phyloP scores from a whole-genome alignment of 2,329 filamentous ascomycete genomes.

The Leptographium radiaticola region DNA sequence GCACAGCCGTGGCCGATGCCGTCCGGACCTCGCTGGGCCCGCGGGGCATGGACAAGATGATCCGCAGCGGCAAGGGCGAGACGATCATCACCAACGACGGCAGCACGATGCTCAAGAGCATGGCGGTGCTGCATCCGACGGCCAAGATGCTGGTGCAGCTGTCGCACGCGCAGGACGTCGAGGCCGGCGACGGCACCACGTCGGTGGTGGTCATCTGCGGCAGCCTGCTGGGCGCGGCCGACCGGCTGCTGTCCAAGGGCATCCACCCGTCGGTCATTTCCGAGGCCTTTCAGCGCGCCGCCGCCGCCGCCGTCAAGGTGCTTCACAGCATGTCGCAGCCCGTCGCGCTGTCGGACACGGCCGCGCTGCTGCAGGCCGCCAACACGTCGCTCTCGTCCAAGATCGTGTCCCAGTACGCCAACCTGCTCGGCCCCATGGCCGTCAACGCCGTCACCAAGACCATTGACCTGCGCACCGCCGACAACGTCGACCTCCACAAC shows the following conservation, averaged over 20 bases:
- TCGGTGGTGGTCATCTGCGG: slow-evolving; percentile 97
- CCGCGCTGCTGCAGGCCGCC: slow-evolving; percentile 86
- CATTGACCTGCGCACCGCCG: slow-evolving; percentile 87
- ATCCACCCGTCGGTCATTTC: slow-evolving; percentile 98
- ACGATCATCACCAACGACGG: slow-evolving; percentile 99
- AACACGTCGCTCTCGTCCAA: slow-evolving; percentile 96
- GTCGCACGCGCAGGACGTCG: slow-evolving; percentile 92
- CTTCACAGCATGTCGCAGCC: slow-evolving; percentile 94
- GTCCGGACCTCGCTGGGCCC: slow-evolving; percentile 94
- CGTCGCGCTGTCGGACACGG: slow-evolving; percentile 75
- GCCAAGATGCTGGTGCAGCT: slow-evolving; percentile 98
- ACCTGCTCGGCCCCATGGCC: slow-evolving; percentile 90
- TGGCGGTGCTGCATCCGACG: slow-evolving; percentile 98
- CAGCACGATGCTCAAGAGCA: slow-evolving; percentile 97
- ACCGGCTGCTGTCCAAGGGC: slow-evolving; percentile 79
- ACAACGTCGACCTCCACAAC: slow-evolving; percentile 93
- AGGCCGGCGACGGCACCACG: slow-evolving; percentile 95
- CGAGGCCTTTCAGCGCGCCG: slow-evolving; percentile 92
- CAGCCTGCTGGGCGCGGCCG: slow-evolving; percentile 84
- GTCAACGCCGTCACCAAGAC: slow-evolving; percentile 93
- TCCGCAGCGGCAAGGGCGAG: slow-evolving; percentile 89
- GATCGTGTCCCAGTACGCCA: slow-evolving; percentile 95
- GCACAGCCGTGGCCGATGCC: slow-evolving; percentile 85
- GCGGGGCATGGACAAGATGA: slow-evolving; percentile 99
- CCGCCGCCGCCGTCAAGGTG: slow-evolving; percentile 74